Evolutionary conservation across 192 early-diverging fungal genomes (phyloP).

Genomic region (Podila horticola): DNA sequence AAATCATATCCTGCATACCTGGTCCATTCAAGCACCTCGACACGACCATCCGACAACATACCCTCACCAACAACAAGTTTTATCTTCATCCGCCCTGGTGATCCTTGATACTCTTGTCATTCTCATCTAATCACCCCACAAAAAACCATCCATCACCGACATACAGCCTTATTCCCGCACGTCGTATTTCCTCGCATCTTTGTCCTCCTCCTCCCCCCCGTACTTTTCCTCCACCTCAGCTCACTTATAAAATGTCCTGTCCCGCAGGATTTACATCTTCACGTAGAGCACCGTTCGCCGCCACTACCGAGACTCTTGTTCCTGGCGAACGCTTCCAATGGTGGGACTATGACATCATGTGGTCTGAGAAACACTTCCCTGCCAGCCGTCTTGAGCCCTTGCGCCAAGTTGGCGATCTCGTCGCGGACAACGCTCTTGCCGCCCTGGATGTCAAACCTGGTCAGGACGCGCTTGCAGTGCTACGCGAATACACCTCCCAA

Average conservation of each 20-base stretch:
- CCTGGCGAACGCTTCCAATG: slow-evolving; percentile 9
- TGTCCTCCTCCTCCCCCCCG: too few species aligned
- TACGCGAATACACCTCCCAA: slow-evolving; percentile 14
- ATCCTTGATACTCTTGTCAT: too few species aligned
- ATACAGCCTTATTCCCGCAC: too few species aligned
- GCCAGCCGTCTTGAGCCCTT: slow-evolving; percentile 25
- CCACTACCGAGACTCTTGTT: slow-evolving; percentile 7
- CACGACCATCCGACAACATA: too few species aligned
- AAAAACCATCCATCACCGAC: too few species aligned
- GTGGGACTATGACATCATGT: slow-evolving; percentile 26
- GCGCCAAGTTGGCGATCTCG: slow-evolving; percentile 17
- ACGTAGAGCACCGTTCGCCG: background rate
- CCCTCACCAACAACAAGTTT: too few species aligned
- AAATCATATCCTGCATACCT: too few species aligned
- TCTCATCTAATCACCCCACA: too few species aligned
- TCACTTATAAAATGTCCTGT: background rate
- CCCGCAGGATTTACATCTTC: background rate
- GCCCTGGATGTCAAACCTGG: slow-evolving; percentile 19
- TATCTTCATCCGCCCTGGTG: too few species aligned
- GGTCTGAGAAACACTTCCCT: slow-evolving; percentile 29
- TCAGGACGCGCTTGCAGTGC: slow-evolving; percentile 4
- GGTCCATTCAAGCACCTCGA: too few species aligned
- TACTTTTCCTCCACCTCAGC: too few species aligned
- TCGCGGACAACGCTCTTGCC: slow-evolving; percentile 17
- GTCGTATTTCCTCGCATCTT: too few species aligned